Evolutionary conservation across 306 rosid genomes (phyloP).

Genomic region (Sechiopsis laciniata): DNA sequence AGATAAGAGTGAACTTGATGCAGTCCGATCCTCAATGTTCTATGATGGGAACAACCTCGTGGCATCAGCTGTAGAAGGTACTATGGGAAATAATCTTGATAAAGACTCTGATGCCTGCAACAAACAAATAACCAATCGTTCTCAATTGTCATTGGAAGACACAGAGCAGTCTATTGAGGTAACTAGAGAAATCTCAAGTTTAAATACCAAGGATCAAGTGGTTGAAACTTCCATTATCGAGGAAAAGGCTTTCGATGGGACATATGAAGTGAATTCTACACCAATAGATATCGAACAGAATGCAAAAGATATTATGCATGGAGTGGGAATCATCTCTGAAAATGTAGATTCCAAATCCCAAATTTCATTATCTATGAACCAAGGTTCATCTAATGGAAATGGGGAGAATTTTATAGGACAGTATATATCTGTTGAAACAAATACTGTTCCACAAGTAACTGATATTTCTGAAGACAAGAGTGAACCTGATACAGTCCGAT

Average conservation of each 20-base stretch:
- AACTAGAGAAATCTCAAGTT: slow-evolving; percentile 5
- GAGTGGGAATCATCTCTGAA: slow-evolving; percentile 22
- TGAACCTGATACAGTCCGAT: slow-evolving; percentile 25
- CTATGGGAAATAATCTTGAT: slow-evolving; percentile 22
- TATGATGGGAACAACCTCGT: slow-evolving; percentile 13
- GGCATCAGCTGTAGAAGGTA: slow-evolving; percentile 29
- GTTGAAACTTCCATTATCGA: slow-evolving; percentile 14
- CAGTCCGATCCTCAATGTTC: slow-evolving; percentile 22
- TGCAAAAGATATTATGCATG: slow-evolving; percentile 21
- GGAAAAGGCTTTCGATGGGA: slow-evolving; percentile 22
- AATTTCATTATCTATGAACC: not conserved
- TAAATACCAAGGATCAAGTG: slow-evolving; percentile 8
- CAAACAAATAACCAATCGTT: not conserved
- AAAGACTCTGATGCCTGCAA: not conserved
- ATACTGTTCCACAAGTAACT: not conserved
- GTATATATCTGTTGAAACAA: not conserved
- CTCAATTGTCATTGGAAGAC: slow-evolving; percentile 1
- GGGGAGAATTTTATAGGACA: not conserved
- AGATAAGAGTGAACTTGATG: slow-evolving; percentile 23
- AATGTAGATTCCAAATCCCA: slow-evolving; percentile 19
- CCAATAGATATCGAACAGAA: slow-evolving; percentile 9
- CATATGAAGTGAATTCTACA: slow-evolving; percentile 21
- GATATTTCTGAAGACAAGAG: slow-evolving; percentile 5
- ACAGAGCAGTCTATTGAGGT: not conserved
- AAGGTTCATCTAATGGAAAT: not conserved